Evolutionary conservation across 495 filamentous ascomycete species (phyloP).

Genomic region (Penicillium lagena): DNA sequence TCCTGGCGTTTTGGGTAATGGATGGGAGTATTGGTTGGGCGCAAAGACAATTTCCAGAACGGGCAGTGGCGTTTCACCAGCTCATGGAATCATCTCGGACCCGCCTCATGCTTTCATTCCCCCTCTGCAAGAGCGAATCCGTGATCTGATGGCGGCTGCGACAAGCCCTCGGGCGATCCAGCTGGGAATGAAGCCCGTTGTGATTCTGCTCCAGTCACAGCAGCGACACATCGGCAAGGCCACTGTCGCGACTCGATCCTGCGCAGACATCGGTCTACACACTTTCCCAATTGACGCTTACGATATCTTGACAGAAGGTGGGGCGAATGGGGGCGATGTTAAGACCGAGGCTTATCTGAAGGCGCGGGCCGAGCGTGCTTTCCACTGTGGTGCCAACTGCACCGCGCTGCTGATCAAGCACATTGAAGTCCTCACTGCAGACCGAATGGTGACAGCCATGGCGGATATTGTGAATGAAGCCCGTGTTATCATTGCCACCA

Average conservation of each 20-base stretch:
- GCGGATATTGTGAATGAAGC: conserved; percentile 67
- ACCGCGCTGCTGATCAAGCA: conserved; percentile 82
- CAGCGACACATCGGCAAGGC: conserved; percentile 90
- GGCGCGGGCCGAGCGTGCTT: conserved; percentile 77
- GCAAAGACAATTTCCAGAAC: conserved; percentile 51
- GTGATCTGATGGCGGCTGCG: conserved; percentile 81
- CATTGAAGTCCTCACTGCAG: conserved; percentile 84
- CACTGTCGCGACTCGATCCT: conserved; percentile 66
- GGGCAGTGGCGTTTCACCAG: conserved; percentile 23
- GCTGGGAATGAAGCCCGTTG: conserved; percentile 78
- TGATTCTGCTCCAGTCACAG: conserved; percentile 80
- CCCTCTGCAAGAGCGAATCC: conserved; percentile 64
- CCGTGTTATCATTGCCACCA: conserved; percentile 84
- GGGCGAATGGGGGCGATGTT: conserved; percentile 77
- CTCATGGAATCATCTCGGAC: conserved; percentile 40
- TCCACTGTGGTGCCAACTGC: conserved; percentile 76
- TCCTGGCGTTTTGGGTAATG: conserved; percentile 63
- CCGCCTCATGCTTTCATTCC: conserved; percentile 49
- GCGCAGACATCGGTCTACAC: conserved; percentile 83
- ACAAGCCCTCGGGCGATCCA: conserved; percentile 83
- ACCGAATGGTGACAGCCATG: conserved; percentile 77
- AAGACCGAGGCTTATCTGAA: conserved; percentile 89
- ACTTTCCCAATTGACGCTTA: conserved; percentile 86
- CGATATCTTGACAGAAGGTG: conserved; percentile 86
- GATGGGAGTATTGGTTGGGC: conserved; percentile 84